phyloP scores from a whole-genome alignment of 169 alveolate genomes.

The Nephromyces sp. region DNA sequence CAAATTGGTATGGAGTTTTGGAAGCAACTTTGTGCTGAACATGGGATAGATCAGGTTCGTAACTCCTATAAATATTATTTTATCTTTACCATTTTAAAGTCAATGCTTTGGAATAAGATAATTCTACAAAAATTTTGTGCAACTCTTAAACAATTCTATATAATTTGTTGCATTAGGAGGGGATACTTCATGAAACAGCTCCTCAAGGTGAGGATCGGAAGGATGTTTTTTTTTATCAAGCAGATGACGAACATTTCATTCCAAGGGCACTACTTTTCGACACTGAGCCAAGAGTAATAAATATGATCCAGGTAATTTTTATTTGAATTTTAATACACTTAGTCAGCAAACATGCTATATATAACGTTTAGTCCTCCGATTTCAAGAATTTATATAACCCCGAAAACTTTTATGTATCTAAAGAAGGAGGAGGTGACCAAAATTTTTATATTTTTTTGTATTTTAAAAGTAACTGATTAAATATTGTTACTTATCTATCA shows the following conservation, averaged over 20 bases:
- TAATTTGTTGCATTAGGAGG: constrained; percentile 9
- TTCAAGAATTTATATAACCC: constrained; percentile 88
- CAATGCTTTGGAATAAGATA: too few species aligned
- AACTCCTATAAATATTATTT: not conserved
- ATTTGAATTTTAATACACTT: not conserved
- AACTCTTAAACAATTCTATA: not conserved
- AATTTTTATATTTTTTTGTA: not conserved
- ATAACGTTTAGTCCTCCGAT: constrained; percentile 54
- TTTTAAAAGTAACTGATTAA: not conserved
- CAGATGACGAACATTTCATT: constrained; percentile 84
- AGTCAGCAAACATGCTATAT: not conserved
- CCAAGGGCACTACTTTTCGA: constrained; percentile 91
- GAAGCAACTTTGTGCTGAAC: constrained; percentile 95
- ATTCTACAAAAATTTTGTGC: too few species aligned
- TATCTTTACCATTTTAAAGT: too few species aligned
- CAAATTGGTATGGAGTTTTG: constrained; percentile 98
- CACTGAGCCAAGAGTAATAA: constrained; percentile 90
- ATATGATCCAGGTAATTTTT: constrained; percentile 33
- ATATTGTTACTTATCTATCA: not conserved
- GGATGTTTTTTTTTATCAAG: constrained; percentile 93
- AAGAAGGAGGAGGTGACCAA: constrained; percentile 84
- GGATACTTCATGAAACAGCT: not conserved
- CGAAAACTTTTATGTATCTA: constrained; percentile 89
- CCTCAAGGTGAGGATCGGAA: constrained; percentile 83
- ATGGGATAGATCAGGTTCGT: constrained; percentile 74